Conservation (phyloP, 495 filamentous ascomycete genomes). For the Aspergillus mulundensis region DNA sequence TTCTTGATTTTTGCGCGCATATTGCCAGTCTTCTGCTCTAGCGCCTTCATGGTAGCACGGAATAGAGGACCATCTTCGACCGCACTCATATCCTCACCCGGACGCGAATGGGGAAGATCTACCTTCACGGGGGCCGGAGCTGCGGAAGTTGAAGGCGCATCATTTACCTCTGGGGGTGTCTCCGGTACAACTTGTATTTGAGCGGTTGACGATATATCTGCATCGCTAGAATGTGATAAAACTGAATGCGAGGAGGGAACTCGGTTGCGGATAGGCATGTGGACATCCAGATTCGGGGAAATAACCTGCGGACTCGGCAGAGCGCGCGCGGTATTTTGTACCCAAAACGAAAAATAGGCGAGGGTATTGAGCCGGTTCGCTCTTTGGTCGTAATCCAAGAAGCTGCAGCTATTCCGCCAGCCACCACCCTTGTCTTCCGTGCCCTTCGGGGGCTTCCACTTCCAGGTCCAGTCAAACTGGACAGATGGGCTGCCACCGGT, state of each 20-base stretch:
- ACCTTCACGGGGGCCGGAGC: slow-evolving; percentile 67
- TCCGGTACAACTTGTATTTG: slow-evolving; percentile 54
- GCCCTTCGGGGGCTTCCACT: slow-evolving; percentile 85
- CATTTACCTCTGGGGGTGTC: slow-evolving; percentile 54
- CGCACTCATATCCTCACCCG: slow-evolving; percentile 79
- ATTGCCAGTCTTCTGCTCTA: slow-evolving; percentile 96
- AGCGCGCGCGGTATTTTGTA: slow-evolving; percentile 59
- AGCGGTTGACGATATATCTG: slow-evolving; percentile 46
- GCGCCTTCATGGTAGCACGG: slow-evolving; percentile 90
- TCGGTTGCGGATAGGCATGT: slow-evolving; percentile 70
- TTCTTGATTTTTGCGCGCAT: slow-evolving; percentile 94
- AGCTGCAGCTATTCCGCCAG: slow-evolving; percentile 94
- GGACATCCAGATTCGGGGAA: slow-evolving; percentile 67
- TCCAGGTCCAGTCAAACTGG: slow-evolving; percentile 93
- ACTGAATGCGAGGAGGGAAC: slow-evolving; percentile 78
- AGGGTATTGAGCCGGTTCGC: slow-evolving; percentile 85
- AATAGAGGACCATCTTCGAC: slow-evolving; percentile 94
- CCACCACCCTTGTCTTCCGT: slow-evolving; percentile 82
- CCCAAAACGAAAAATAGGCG: slow-evolving; percentile 91
- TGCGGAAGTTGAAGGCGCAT: slow-evolving; percentile 41
- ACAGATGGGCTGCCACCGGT: slow-evolving; percentile 78
- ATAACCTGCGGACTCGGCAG: slow-evolving; percentile 43
- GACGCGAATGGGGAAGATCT: slow-evolving; percentile 80
- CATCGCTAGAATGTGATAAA: slow-evolving; percentile 70
- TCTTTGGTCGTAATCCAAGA: slow-evolving; percentile 93